Conservation (phyloP, 257 asterid genomes). For the Fraxinus americana region DNA sequence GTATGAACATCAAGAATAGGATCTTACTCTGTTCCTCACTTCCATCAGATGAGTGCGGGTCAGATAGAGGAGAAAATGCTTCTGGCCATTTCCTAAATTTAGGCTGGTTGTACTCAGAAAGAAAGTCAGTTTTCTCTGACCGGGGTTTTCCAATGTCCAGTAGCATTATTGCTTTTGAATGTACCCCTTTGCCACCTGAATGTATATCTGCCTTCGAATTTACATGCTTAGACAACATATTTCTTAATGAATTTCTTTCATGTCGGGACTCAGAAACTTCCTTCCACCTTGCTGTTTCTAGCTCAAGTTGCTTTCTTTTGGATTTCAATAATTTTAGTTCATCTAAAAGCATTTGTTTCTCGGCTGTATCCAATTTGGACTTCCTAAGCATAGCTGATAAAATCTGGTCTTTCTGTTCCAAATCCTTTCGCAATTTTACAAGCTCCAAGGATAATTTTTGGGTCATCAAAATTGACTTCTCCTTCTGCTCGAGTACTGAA, state of each 20-base stretch:
- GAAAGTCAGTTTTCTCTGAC: constrained; percentile 28
- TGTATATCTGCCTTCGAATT: constrained; percentile 40
- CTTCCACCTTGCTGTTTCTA: constrained; percentile 51
- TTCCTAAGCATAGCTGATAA: constrained; percentile 88
- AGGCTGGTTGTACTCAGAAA: constrained; percentile 36
- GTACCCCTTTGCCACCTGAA: constrained; percentile 41
- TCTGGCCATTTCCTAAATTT: constrained; percentile 32
- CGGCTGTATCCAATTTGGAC: constrained; percentile 66
- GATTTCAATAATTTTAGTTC: constrained; percentile 66
- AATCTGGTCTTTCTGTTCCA: constrained; percentile 84
- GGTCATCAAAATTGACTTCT: constrained; percentile 57
- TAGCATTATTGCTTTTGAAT: constrained; percentile 22
- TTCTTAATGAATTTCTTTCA: constrained; percentile 60
- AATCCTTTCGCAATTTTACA: constrained; percentile 60
- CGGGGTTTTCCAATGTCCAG: constrained; percentile 28
- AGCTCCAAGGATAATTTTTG: constrained; percentile 74
- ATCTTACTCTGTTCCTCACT: constrained; percentile 58
- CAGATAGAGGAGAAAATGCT: constrained; percentile 36
- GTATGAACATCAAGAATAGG: neutral
- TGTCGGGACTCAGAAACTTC: constrained; percentile 47
- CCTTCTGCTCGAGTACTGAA: constrained; percentile 65
- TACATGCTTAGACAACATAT: constrained; percentile 60
- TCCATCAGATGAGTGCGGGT: constrained; percentile 41
- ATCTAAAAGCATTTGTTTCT: constrained; percentile 70
- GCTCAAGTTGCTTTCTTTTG: constrained; percentile 60